Base-by-base conservation (phyloP, 306 rosid genomes). In the Parietaria judaica region DNA sequence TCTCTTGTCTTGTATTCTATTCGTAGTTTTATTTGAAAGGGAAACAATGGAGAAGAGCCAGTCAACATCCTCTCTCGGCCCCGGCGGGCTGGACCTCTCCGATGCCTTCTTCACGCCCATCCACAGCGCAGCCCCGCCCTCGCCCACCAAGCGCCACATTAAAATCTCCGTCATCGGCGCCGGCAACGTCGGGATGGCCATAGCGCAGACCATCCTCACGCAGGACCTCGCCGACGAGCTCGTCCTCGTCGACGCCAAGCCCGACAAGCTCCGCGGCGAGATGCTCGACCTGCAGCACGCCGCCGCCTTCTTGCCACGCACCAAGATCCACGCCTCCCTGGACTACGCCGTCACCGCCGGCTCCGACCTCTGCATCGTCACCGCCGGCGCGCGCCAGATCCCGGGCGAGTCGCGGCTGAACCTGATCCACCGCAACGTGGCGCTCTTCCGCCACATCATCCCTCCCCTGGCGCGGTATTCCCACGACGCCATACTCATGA, bases 121-220 rank as follows among this genome's bases (percentile, higher is more conserved):
- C 34, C 54, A 54, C 7, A 51, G 72, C 63, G 79, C 94, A 4
- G 72, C 77, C 6, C 76, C 88, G 0, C 86, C 90, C 7, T 88
- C 92, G 8, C 68, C 81, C 3, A 68, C 86, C 0, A 85, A 83
- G 7, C 83, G 84, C 65, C 83, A 75, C 75, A 75, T 66, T 49
- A 91, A 91, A 65, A 66, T 87, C 76, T 81, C 96, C 13, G 92
- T 88, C 56, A 64, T 91, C 15, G 98, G 96, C 0, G 84, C 89
- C 11, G 98, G 98, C 10, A 91, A 91, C 54, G 98, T 91, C 11
- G 98, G 98, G 36, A 91, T 91, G 98, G 98, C 98, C 66, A 88
- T 91, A 2, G 98, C 98, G 55, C 98, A 91, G 60, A 91, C 96
- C 67, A 91, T 88, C 65, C 89, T 91, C 58, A 88, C 95, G 43